Base-by-base conservation (phyloP, 345 rosid species). In the Eucalyptus shirleyi region DNA sequence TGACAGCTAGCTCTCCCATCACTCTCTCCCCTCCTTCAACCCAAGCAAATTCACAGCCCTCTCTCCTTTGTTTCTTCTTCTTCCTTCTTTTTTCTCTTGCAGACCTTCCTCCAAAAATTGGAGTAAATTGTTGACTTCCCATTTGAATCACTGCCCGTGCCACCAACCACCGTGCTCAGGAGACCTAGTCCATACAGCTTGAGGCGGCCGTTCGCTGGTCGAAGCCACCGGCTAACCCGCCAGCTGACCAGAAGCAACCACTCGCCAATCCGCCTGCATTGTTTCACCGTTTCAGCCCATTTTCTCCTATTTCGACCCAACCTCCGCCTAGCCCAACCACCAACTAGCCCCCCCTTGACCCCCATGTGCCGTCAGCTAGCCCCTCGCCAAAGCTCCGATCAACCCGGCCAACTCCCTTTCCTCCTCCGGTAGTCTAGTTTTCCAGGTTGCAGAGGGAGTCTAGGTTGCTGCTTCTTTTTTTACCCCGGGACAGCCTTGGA, bases 171-270 rank as follows among this genome's bases (percentile, higher is more conserved):
- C 50, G 0, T 49, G 15, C 50, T 49, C 5, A 49, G 2, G 15
- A 49, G 15, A 49, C 15, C 15, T 12, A 49, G 5, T 12, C 50
- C 50, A 1, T 12, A 12, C 0, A 49, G 5, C 50, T 0, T 4
- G 5, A 49, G 50, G 14, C 1, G 15, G 15, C 1, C 5, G 12
- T 49, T 49, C 1, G 0, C 5, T 0, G 5, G 0, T 49, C 2
- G 0, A 0, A 49, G 50, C 50, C 15, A 0, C 5, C 15, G 2
- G 5, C 0, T 47, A 1, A 49, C 50, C 50, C 50, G 14, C 14
- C 2, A 2, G 5, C 15, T 0, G 5, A 4, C 50, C 15, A 49
- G 0, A 49, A 12, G 50, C 15, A 12, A 12, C 50, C 15, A 0
- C 15, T 49, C 0, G 50, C 50, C 50, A 12, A 0, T 12, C 2